A percentile compares a stretch with the other conserved stretches of the same genome.
These are phyloP conservation scores for Rossbeevera mucosa DNA, from an alignment of 768 basidiomycete species.

Conservation along the genomic window DNA sequence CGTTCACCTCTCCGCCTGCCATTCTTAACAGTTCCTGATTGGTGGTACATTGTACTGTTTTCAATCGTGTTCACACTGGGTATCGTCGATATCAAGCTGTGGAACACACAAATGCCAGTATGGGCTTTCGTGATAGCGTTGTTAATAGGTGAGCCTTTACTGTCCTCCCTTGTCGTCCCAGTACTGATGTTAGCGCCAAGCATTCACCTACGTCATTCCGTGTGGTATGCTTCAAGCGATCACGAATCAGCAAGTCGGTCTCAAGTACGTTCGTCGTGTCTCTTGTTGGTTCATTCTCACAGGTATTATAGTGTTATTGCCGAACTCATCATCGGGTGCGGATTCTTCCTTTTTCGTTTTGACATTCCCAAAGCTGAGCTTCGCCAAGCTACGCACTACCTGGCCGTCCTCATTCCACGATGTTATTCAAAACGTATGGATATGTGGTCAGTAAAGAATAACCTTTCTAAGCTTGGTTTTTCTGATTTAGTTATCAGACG, in stretches of 20 bases:
- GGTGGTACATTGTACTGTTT: constrained; percentile 78
- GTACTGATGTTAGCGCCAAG: constrained; percentile 10
- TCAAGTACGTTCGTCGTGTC: constrained; percentile 34
- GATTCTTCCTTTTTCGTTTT: background rate
- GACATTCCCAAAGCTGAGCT: background rate
- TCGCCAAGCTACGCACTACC: constrained; percentile 54
- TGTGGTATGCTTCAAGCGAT: constrained; percentile 63
- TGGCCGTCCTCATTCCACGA: constrained; percentile 73
- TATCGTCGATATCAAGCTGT: constrained; percentile 63
- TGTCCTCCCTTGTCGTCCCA: background rate
- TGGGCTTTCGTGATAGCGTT: constrained; percentile 66
- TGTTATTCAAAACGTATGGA: constrained; percentile 85
- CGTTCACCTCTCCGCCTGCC: background rate
- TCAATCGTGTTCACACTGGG: constrained; percentile 67
- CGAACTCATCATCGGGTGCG: constrained; percentile 67
- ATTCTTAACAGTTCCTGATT: constrained; percentile 58
- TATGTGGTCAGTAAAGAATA: constrained; percentile 46
- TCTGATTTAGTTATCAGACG: constrained; percentile 13
- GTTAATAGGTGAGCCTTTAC: constrained; percentile 38
- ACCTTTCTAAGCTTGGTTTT: too few species aligned
- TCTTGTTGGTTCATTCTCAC: constrained; percentile 1
- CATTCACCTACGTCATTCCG: constrained; percentile 46
- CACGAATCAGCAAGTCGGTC: constrained; percentile 73
- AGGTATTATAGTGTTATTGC: constrained; percentile 52
- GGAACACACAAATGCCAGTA: constrained; percentile 70